Conservation (phyloP, 2,329 filamentous ascomycete genomes). For the Simplicillium aogashimaense region DNA sequence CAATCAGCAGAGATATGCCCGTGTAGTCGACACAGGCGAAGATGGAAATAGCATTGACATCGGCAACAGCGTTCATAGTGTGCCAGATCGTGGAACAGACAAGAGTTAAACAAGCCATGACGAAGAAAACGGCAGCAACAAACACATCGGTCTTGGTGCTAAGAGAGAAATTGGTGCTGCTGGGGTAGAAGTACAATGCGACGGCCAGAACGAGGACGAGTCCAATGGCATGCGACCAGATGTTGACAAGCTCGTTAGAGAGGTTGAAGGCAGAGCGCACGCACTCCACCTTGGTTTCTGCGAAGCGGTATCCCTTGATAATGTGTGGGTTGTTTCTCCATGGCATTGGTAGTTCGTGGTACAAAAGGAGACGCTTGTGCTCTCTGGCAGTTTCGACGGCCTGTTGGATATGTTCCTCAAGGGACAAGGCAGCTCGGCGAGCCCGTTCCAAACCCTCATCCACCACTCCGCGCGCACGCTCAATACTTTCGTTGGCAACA, state of each 20-base stretch:
- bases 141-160: constrained; percentile 83
- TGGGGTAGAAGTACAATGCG: constrained; percentile 93
- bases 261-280: constrained; percentile 72
- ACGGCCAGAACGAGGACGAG: constrained; percentile 79
- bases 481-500: constrained; percentile 70
- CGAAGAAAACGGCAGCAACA: constrained; percentile 90
- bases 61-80: constrained; percentile 95
- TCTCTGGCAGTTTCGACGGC: constrained; percentile 61
- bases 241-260: constrained; percentile 94
- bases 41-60: constrained; percentile 79
- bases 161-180: constrained; percentile 73
- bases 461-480: constrained; percentile 63
- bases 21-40: constrained; percentile 99
- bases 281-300: constrained; percentile 82
- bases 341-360: constrained; percentile 81
- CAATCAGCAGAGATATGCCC: constrained; percentile 88
- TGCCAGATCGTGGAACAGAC: constrained; percentile 96
- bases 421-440: constrained; percentile 67
- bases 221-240: constrained; percentile 91
- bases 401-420: constrained; percentile 76
- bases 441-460: constrained; percentile 76
- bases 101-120: constrained; percentile 88
- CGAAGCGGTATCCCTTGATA: constrained; percentile 83
- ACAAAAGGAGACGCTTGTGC: constrained; percentile 74
- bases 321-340: constrained; percentile 97